Evolutionary conservation across 2,329 filamentous ascomycete genomes (phyloP).

Genomic region (Sphaceloma murrayae): DNA sequence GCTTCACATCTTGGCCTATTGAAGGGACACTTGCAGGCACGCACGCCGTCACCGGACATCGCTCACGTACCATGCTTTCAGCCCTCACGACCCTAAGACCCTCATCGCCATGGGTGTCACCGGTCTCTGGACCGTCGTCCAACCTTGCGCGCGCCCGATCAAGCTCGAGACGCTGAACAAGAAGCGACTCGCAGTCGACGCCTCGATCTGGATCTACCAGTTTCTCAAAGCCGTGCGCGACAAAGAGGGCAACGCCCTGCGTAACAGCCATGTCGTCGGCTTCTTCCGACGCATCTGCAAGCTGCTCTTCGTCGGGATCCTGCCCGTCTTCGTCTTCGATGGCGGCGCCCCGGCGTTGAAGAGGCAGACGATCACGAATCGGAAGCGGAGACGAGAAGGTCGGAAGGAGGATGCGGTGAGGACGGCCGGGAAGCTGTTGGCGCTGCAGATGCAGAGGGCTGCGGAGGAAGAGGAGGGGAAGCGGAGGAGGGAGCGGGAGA

Average conservation of each 20-base stretch:
- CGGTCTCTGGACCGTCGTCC: slow-evolving; percentile 90
- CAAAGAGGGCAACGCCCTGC: slow-evolving; percentile 92
- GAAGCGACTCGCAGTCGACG: slow-evolving; percentile 92
- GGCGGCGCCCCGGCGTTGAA: slow-evolving; percentile 87
- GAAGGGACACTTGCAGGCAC: no score
- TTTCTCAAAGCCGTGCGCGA: slow-evolving; percentile 98
- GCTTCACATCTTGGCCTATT: no score
- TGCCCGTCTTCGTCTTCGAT: slow-evolving; percentile 95
- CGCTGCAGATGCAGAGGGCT: slow-evolving; percentile 83
- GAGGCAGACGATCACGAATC: slow-evolving; percentile 72
- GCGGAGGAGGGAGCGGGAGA: slow-evolving; percentile 40
- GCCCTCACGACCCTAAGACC: neutral
- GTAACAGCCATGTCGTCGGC: slow-evolving; percentile 90
- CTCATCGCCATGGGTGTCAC: slow-evolving; percentile 74
- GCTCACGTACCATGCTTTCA: neutral
- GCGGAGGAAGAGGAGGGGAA: slow-evolving; percentile 78
- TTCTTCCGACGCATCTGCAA: slow-evolving; percentile 99
- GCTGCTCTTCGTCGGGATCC: slow-evolving; percentile 89
- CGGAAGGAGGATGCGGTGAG: slow-evolving; percentile 83
- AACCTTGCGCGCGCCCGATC: slow-evolving; percentile 89
- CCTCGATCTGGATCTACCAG: slow-evolving; percentile 99
- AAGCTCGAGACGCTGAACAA: slow-evolving; percentile 94
- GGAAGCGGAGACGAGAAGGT: slow-evolving; percentile 75
- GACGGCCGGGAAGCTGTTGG: slow-evolving; percentile 83
- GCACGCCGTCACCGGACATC: no score